Conservation (phyloP, 768 basidiomycete species). For the Hemileccinum rubropunctum region DNA sequence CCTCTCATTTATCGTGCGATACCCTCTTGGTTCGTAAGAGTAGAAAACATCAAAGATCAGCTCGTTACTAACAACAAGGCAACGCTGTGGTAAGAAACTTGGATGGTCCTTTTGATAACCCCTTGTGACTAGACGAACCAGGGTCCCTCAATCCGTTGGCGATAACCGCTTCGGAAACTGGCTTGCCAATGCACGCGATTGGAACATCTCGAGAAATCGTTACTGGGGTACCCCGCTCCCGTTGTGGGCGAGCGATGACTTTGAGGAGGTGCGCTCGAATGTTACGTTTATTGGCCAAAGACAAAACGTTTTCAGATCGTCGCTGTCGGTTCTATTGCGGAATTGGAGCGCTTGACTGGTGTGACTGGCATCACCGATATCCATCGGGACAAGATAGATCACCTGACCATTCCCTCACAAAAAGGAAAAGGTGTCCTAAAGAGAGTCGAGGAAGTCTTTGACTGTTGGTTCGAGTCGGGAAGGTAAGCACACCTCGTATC, state of each 20-base stretch:
- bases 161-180: slow-evolving; percentile 95
- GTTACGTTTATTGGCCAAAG: not conserved
- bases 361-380: slow-evolving; percentile 82
- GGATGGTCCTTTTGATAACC: not conserved
- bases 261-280: slow-evolving; percentile 59
- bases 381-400: slow-evolving; percentile 92
- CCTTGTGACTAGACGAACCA: slow-evolving; percentile 28
- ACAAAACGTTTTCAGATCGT: slow-evolving; percentile 52
- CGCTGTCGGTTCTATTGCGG: slow-evolving; percentile 81
- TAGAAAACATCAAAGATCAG: slow-evolving; percentile 78
- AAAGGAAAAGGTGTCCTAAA: slow-evolving; percentile 82
- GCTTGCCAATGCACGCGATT: slow-evolving; percentile 97
- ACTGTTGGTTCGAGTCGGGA: slow-evolving; percentile 99
- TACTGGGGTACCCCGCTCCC: slow-evolving; percentile 99
- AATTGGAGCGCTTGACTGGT: slow-evolving; percentile 85
- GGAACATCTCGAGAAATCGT: slow-evolving; percentile 98
- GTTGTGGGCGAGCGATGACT: slow-evolving; percentile 92
- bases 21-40: slow-evolving; percentile 94
- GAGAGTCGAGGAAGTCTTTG: slow-evolving; percentile 97
- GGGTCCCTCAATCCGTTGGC: slow-evolving; percentile 90
- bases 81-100: slow-evolving; percentile 71
- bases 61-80: slow-evolving; percentile 87
- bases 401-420: slow-evolving; percentile 93
- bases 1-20: slow-evolving; percentile 96
- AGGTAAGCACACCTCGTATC: slow-evolving; percentile 50